Evolutionary conservation across 129 eudicot genomes (phyloP).

Genomic region (Escallonia rubra): DNA sequence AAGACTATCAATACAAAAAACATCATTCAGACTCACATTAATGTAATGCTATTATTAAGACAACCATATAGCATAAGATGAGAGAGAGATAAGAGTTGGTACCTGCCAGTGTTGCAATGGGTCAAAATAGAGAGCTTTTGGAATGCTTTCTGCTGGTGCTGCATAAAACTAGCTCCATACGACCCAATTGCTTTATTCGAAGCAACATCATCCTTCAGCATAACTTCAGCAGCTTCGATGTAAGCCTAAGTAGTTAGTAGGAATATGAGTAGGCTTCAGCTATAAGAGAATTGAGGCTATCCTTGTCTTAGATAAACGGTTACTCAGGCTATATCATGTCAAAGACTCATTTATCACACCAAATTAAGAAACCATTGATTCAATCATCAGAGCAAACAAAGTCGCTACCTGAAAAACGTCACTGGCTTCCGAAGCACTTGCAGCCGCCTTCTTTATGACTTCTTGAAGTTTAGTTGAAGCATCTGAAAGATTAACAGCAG

Average conservation of each 20-base stretch:
- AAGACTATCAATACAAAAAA: slow-evolving; percentile 37
- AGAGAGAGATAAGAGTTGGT: neutral
- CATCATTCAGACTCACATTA: too few relatives aligned
- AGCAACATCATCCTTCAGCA: slow-evolving; percentile 93
- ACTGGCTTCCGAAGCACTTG: slow-evolving; percentile 49
- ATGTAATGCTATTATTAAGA: too few relatives aligned
- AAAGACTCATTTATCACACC: neutral
- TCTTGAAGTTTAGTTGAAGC: slow-evolving; percentile 81
- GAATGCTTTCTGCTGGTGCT: slow-evolving; percentile 32
- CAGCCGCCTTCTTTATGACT: slow-evolving; percentile 43
- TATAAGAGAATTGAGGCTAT: too few relatives aligned
- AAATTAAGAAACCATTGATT: neutral
- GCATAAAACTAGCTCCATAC: slow-evolving; percentile 65
- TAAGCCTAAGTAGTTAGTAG: slow-evolving; percentile 38
- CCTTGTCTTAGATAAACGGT: too few relatives aligned
- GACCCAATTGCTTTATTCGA: slow-evolving; percentile 93
- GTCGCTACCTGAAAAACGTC: slow-evolving; percentile 55
- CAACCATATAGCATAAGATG: neutral
- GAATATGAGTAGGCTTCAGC: neutral
- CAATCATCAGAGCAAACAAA: neutral
- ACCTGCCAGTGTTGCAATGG: slow-evolving; percentile 99
- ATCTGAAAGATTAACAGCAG: slow-evolving; percentile 96
- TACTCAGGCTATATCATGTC: neutral
- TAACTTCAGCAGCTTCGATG: slow-evolving; percentile 77
- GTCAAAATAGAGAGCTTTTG: slow-evolving; percentile 68